These are phyloP conservation scores for Novymonas esmeraldas DNA, from an alignment of 208 protist genomes.

Conservation along the genomic window DNA sequence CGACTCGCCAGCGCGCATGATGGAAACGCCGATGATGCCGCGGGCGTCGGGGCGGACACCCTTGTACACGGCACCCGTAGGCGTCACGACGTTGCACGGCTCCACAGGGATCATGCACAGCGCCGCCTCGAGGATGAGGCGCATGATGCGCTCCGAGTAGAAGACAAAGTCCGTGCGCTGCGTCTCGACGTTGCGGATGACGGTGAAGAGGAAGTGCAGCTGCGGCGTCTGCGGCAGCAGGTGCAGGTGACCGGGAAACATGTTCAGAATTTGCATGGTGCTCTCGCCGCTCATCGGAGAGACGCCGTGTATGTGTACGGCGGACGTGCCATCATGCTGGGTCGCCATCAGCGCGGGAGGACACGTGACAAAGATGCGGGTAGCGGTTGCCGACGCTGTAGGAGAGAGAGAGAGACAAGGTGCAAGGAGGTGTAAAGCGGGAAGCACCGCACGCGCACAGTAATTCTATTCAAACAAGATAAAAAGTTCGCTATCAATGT, in stretches of 20 bases:
- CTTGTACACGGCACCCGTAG: conserved; percentile 83
- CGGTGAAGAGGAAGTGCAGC: conserved; percentile 94
- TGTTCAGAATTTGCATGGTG: conserved; percentile 61
- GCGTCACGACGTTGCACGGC: conserved; percentile 90
- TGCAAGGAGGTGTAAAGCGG: not conserved
- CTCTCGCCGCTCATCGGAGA: conserved; percentile 29
- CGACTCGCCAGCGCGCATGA: conserved; percentile 97
- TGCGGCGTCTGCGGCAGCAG: conserved; percentile 88
- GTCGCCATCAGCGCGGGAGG: not conserved
- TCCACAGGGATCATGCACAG: conserved; percentile 88
- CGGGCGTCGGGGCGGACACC: conserved; percentile 70
- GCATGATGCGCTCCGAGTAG: conserved; percentile 96
- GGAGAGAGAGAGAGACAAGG: not conserved
- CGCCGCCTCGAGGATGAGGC: conserved; percentile 93
- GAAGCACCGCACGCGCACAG: no score
- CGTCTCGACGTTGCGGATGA: conserved; percentile 93
- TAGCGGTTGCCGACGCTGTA: no score
- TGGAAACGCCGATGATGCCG: conserved; percentile 96
- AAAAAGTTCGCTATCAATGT: not conserved
- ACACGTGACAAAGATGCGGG: no score
- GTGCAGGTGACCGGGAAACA: conserved; percentile 66
- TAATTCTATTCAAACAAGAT: no score
- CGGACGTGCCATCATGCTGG: conserved; percentile 7
- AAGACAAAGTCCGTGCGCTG: conserved; percentile 96
- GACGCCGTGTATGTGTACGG: conserved; percentile 32